Evolutionary conservation across 2,329 filamentous ascomycete genomes (phyloP).

Genomic region (Monosporascus sp.): DNA sequence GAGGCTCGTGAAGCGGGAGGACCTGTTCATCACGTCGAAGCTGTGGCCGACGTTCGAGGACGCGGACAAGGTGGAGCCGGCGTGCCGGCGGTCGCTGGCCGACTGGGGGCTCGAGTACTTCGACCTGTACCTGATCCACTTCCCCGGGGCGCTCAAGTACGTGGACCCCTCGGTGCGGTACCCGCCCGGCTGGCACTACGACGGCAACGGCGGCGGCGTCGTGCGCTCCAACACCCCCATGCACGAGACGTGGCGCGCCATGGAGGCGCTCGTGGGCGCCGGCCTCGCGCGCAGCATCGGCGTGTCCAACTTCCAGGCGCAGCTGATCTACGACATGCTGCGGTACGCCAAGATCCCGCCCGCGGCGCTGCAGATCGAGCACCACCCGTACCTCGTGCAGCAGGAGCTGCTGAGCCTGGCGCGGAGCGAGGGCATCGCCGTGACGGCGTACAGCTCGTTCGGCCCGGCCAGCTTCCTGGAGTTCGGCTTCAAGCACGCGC

Average conservation of each 20-base stretch:
- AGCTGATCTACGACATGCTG: slow-evolving; percentile 73
- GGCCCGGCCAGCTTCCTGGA: slow-evolving; percentile 76
- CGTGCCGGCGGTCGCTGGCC: slow-evolving; percentile 69
- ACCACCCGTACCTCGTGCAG: slow-evolving; percentile 85
- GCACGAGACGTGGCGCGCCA: slow-evolving; percentile 76
- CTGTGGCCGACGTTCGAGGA: slow-evolving; percentile 93
- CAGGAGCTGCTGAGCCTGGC: slow-evolving; percentile 64
- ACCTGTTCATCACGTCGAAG: slow-evolving; percentile 90
- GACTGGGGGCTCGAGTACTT: slow-evolving; percentile 88
- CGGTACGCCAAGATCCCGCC: slow-evolving; percentile 71
- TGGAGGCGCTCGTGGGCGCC: slow-evolving; percentile 69
- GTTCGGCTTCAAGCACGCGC: slow-evolving; percentile 66
- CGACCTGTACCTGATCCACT: slow-evolving; percentile 85
- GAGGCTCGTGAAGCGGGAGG: slow-evolving; percentile 74
- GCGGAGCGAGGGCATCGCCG: slow-evolving; percentile 62
- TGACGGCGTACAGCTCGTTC: slow-evolving; percentile 83
- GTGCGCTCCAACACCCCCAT: slow-evolving; percentile 64
- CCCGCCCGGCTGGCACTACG: slow-evolving; percentile 73
- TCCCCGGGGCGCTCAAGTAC: slow-evolving; percentile 81
- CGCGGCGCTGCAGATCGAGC: slow-evolving; percentile 80
- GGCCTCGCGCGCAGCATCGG: slow-evolving; percentile 71
- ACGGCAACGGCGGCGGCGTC: slow-evolving; percentile 55
- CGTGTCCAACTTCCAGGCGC: slow-evolving; percentile 76
- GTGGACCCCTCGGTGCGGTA: slow-evolving; percentile 75
- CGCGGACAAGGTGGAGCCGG: slow-evolving; percentile 68